Base-by-base conservation (phyloP, 192 early-diverging fungal genomes). In the Coemansia asiatica region DNA sequence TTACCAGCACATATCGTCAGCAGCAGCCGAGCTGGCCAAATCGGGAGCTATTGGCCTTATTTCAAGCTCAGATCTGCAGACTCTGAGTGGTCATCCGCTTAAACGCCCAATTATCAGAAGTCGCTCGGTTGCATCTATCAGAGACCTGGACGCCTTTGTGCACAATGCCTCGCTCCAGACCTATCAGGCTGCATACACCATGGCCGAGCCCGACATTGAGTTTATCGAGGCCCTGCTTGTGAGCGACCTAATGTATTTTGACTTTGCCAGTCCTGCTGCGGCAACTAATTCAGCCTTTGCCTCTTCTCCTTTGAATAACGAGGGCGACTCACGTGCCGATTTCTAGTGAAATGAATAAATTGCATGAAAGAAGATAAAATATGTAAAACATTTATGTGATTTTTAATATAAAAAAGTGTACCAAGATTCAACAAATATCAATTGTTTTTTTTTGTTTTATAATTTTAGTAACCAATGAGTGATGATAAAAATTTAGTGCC, bases 41-140 rank as follows among this genome's bases (percentile, higher is more conserved):
- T 50, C 60, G 9, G 36, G 58, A 0, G 5, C 13, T 18, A 35
- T 72, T 44, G 61, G 56, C 7, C 28, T 66, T 48, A 57, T 63
- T 15, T 21, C 48, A 9, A 13, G 36, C 3, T 23, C 71, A 28
- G 57, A 61, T 23, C 29, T 68, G 60, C 72, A 78, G 46, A 51
- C 36, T 0, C 59, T 75, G 23, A 69, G 75, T 16, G 72, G 67
- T 12, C 44, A 65, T 33, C 75, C 71, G 46, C 26, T 87, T 38
- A 89, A 89, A 61, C 84, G 91, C 27, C 92, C 94, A 0, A 84
- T 94, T 71, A 67, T 96, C 46, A 88, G 89, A n/a, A 84, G 87
- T 69, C 78, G 87, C 2, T 82, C 83, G 28, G 87, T 93, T 22
- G 56, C 76, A n/a, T 84, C 82, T 28, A 84, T 91, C n/a, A 76